Percentiles rank a stretch among this genome's conserved stretches.
phyloP scores from a whole-genome alignment of 202 grass and related monocot genomes.

The Panicum virgatum region DNA sequence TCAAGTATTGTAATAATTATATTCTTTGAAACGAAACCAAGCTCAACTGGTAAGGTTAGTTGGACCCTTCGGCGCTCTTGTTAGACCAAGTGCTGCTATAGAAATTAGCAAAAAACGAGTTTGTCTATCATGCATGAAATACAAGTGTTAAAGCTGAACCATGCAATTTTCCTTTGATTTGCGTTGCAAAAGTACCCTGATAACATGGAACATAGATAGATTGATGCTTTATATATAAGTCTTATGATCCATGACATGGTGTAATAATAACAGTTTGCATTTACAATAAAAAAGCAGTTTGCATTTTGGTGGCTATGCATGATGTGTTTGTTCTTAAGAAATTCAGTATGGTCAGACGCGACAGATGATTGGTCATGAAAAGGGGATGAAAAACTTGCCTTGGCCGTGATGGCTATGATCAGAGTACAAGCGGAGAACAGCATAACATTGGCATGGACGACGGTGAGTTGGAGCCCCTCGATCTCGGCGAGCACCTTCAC shows the following conservation, averaged over 20 bases:
- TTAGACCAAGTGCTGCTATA: not conserved
- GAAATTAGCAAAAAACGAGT: not conserved
- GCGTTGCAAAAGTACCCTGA: not conserved
- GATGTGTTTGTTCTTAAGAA: not conserved
- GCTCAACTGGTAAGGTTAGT: not conserved
- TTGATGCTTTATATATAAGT: not conserved
- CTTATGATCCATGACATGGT: not conserved
- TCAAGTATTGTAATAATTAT: not conserved
- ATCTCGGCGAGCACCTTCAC: conserved; percentile 54
- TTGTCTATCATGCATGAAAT: not conserved
- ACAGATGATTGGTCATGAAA: not conserved
- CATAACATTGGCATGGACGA: conserved; percentile 53
- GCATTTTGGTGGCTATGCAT: not conserved
- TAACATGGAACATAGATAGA: not conserved
- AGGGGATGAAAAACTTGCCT: conserved; percentile 25
- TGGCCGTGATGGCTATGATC: conserved; percentile 39
- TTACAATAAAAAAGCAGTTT: too few species aligned
- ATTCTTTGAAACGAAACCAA: not conserved
- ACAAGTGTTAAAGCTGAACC: not conserved
- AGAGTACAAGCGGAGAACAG: conserved; percentile 42
- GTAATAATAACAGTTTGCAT: not conserved
- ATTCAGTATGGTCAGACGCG: not conserved
- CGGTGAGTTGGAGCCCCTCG: conserved; percentile 47
- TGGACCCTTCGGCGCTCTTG: not conserved
- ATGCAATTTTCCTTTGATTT: not conserved